Conservation (phyloP, 1,139 yeast species). For the Scheffersomyces parashehatae region DNA sequence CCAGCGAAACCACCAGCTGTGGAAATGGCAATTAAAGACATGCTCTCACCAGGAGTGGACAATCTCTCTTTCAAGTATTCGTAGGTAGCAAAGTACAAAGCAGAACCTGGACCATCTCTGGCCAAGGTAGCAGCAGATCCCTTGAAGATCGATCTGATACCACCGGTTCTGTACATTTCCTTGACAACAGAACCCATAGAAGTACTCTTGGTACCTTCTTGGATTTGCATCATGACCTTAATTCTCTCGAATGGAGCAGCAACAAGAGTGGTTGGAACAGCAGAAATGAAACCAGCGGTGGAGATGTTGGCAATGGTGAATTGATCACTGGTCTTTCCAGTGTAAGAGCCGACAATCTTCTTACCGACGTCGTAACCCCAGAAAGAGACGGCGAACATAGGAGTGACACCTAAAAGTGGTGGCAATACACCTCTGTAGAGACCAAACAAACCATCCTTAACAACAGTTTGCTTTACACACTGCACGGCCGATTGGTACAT, state of each 20-base stretch:
- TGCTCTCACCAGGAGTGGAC: constrained; percentile 54
- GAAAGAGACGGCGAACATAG: constrained; percentile 96
- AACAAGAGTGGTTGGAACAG: constrained; percentile 89
- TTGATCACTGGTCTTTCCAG: constrained; percentile 40
- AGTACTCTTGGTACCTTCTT: constrained; percentile 47
- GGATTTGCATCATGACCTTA: constrained; percentile 89
- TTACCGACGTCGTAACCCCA: constrained; percentile 98
- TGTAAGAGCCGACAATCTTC: constrained; percentile 54
- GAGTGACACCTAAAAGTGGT: constrained; percentile 92
- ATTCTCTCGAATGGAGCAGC: constrained; percentile 98
- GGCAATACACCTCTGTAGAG: constrained; percentile 87
- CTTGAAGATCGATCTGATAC: constrained; percentile 79
- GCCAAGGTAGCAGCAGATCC: constrained; percentile 93
- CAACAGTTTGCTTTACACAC: constrained; percentile 69
- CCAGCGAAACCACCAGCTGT: constrained; percentile 96
- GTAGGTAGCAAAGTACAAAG: constrained; percentile 92
- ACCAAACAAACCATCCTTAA: constrained; percentile 73
- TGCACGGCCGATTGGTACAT: constrained; percentile 60
- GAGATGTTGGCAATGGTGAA: constrained; percentile 73
- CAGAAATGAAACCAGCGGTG: constrained; percentile 94
- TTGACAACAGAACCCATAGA: constrained; percentile 62
- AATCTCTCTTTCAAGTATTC: constrained; percentile 71
- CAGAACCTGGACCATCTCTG: constrained; percentile 99
- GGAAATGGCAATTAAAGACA: constrained; percentile 74
- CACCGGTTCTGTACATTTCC: constrained; percentile 78